Conservation (phyloP, 2,329 filamentous ascomycete species). For the Aspergillus arachidicola region DNA sequence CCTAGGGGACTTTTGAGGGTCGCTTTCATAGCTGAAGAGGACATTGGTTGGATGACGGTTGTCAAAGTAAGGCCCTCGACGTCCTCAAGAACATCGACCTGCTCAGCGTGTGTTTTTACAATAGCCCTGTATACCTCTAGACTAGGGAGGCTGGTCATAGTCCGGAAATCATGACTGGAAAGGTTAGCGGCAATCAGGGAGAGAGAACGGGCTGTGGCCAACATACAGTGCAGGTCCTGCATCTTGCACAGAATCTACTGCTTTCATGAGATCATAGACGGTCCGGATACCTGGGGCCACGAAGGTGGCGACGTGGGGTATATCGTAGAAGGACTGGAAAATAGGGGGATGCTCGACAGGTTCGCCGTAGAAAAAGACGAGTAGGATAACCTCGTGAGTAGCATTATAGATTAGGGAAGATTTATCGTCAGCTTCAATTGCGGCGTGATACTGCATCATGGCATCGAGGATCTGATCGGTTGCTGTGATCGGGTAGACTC, state of each 20-base stretch:
- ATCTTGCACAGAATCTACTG: background rate
- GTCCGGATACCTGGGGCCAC: conserved; percentile 11
- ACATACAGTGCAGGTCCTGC: background rate
- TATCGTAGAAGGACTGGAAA: conserved; percentile 13
- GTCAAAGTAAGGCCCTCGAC: background rate
- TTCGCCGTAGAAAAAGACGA: conserved; percentile 12
- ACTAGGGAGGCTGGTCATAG: conserved; percentile 12
- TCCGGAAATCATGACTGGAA: conserved; percentile 21
- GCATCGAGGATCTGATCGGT: conserved; percentile 10
- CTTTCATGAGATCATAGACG: conserved; percentile 11
- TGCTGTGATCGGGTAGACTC: conserved; percentile 10
- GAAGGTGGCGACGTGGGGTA: conserved; percentile 7
- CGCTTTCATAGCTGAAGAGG: background rate
- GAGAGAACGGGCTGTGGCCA: background rate
- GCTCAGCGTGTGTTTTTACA: conserved; percentile 9
- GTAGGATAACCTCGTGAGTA: conserved; percentile 9
- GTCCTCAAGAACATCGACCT: conserved; percentile 5
- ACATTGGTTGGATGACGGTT: background rate
- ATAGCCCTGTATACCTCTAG: conserved; percentile 15
- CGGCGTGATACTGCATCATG: conserved; percentile 14
- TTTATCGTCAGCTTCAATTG: conserved; percentile 16
- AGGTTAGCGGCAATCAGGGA: background rate
- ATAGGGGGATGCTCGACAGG: conserved; percentile 9
- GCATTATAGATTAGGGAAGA: conserved; percentile 14
- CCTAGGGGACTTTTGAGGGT: background rate